phyloP scores from a whole-genome alignment of 2,329 filamentous ascomycete species.

The Achaetomium macrosporum region DNA sequence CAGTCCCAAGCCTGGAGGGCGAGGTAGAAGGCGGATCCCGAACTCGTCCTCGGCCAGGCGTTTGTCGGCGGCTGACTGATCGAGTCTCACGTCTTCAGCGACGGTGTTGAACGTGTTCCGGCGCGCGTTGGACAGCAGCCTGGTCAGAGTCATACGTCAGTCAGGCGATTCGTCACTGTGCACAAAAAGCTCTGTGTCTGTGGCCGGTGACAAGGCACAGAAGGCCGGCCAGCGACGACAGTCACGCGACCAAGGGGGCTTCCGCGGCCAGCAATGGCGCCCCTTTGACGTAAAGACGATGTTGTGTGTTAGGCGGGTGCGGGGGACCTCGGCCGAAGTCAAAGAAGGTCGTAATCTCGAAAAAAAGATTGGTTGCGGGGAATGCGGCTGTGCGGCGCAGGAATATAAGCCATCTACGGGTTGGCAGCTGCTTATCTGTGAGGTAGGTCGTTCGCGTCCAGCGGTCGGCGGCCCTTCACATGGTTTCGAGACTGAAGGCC shows the following conservation, averaged over 20 bases:
- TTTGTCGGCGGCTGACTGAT: slow-evolving; percentile 11
- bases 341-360: slow-evolving; percentile 10
- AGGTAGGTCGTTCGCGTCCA: slow-evolving; percentile 15
- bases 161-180: slow-evolving; percentile 20
- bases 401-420: slow-evolving; percentile 18
- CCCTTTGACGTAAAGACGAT: background rate
- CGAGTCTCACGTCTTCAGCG: slow-evolving; percentile 8
- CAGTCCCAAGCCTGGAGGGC: slow-evolving; percentile 14
- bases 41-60: slow-evolving; percentile 10
- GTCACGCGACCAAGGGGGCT: background rate
- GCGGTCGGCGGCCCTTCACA: slow-evolving; percentile 10
- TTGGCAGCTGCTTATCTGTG: slow-evolving; percentile 11
- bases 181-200: slow-evolving; percentile 10
- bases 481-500: slow-evolving; percentile 15
- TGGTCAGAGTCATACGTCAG: slow-evolving; percentile 29
- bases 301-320: background rate
- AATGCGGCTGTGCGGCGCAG: slow-evolving; percentile 19
- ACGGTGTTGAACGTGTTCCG: slow-evolving; percentile 19
- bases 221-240: slow-evolving; percentile 5
- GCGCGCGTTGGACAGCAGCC: slow-evolving; percentile 26
- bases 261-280: background rate
- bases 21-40: slow-evolving; percentile 8
- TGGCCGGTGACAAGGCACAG: slow-evolving; percentile 14
- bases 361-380: slow-evolving; percentile 12
- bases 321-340: slow-evolving; percentile 13